Base-by-base conservation (phyloP, 306 rosid genomes). In the Inga leiocalycina region DNA sequence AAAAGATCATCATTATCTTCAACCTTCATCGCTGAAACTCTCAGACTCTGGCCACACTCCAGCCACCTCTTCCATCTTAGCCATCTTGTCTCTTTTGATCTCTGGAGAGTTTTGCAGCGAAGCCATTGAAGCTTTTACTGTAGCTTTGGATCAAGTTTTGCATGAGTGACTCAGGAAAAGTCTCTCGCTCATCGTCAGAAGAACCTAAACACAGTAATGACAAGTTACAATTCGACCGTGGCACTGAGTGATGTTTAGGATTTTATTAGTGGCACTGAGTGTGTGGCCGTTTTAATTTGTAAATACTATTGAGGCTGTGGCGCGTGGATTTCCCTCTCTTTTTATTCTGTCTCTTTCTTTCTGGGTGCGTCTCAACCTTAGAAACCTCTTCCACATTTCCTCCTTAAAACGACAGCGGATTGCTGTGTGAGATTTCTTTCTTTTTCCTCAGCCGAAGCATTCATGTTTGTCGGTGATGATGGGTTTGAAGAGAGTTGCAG, bases 401-500 rank as follows among this genome's bases (percentile, higher is more conserved):
- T 17, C 1, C 1, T 46, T 35, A 35, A 35, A 35, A 35, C 37
- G 4, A 35, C 4, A 35, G 3, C 37, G 4, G 5, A 3, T 3
- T 37, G 10, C 43, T 69, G 30, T 37, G 49, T 39, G 70, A 12
- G 70, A 12, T 12, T 17, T 35, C 37, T 54, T 54, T 14, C 1
- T 52, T 48, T 16, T 3, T 62, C 73, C 3, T 5, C 34, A 48
- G 41, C 37, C 17, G 72, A 30, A 48, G 79, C 83, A 85, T 85
- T 84, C 91, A 85, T 78, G 22, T 7, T 69, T 69, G 35, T 62
- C 16, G 90, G 90, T 6, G 17, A 62, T 64, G 41, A 3, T 94
- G 99, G 94, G 86, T 9, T 74, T 45, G 20, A 94, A 87, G 86
- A 88, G 76, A 77, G 74, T 86, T 72, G 48, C 84, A 43, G 76